Base-by-base conservation (phyloP, 1,284 basidiomycete species). In the Heterobasidion occidentale region DNA sequence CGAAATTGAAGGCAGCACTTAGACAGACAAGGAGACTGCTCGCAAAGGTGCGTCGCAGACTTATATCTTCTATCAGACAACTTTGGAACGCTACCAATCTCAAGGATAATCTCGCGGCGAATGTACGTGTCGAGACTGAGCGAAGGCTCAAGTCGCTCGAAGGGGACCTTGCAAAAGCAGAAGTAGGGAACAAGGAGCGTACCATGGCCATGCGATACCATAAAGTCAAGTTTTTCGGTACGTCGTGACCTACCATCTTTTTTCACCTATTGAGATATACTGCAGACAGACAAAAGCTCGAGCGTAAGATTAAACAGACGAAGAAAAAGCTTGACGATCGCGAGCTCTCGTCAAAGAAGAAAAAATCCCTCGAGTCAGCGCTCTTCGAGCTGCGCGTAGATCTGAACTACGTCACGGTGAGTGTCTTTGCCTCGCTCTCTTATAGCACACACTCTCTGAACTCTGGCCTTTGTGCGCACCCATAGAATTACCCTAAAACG, bases 191-290 rank as follows among this genome's bases (percentile, higher is more conserved):
- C 12, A 88, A 88, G 64, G 92, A 94, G 69, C 81, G 85, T 51
- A 73, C 81, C 51, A 75, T 90, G 62, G 88, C 90, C 0, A 71
- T 78, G 47, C 80, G 80, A 61, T 95, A 95, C 69, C 92, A 93
- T 64, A 90, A 84, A 71, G 75, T 92, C 65, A 94, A 92, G 70
- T 94, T 94, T 72, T 94, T 94, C 61, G 92, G 91, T 91, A 61
- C 60, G 83, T 73, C 11, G 36, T 36, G 33, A 49, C 47, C 42
- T 56, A 33, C 20, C 20, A 12, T 12, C 1, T 12, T 27, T 44
- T 9, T 57, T 3, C 42, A 17, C 5, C 36, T 17, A 12, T 36
- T 27, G 27, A 27, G 27, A 27, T 34, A 35, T 51, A 17, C 11
- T 11, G 33, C 12, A 55, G 92, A 94, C 70, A 82, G 90, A 49